A percentile compares a stretch with the other conserved stretches of the same genome.
phyloP scores from a whole-genome alignment of 2,329 filamentous ascomycete species.

The Aspergillus novofumigatus region DNA sequence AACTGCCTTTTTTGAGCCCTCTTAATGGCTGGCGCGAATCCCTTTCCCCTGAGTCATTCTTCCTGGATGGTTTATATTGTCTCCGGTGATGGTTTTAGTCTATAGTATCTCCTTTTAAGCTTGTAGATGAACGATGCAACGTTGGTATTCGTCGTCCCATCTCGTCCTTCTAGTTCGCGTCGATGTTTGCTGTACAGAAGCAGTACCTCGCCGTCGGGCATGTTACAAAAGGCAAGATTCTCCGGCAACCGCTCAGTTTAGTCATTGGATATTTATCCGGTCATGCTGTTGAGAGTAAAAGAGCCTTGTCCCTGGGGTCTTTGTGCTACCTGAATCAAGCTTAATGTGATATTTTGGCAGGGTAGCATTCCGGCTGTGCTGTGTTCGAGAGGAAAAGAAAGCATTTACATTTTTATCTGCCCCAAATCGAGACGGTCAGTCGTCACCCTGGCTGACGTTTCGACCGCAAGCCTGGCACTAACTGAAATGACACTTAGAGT shows the following conservation, averaged over 20 bases:
- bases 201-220: background rate
- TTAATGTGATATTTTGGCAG: background rate
- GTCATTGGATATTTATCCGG: background rate
- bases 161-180: background rate
- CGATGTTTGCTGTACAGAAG: background rate
- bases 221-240: background rate
- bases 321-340: background rate
- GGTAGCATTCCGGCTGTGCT: background rate
- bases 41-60: background rate
- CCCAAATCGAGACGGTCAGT: background rate
- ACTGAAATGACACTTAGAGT: background rate
- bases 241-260: conserved; percentile 1
- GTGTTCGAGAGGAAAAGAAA: background rate
- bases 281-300: background rate
- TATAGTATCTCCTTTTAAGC: conserved; percentile 2
- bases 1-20: background rate
- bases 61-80: conserved; percentile 2
- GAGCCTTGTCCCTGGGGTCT: background rate
- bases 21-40: conserved; percentile 4
- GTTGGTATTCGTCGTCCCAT: conserved; percentile 1
- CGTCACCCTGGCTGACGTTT: background rate
- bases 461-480: background rate
- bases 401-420: background rate
- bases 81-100: conserved; percentile 3
- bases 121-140: background rate